Conservation (phyloP, 371 early-diverging fungal species). For the Mucor plumbeus region DNA sequence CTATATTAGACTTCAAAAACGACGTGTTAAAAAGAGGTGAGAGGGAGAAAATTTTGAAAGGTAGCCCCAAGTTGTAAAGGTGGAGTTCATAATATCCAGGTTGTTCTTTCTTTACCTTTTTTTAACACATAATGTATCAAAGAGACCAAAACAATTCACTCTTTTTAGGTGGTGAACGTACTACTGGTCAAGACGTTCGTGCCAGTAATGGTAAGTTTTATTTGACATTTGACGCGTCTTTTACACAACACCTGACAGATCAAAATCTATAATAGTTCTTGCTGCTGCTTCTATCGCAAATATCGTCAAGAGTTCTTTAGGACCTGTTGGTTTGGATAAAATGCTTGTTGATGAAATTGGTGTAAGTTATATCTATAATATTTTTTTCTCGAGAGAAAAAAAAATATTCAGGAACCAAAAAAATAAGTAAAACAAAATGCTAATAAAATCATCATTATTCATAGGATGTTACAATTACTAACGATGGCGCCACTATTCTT, state of each 20-base stretch:
- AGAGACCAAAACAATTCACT: constrained; percentile 28
- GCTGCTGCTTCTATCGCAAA: constrained; percentile 92
- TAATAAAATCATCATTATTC: background rate
- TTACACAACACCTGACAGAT: constrained; percentile 1
- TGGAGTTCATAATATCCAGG: background rate
- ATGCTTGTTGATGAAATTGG: constrained; percentile 99
- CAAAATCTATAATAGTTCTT: constrained; percentile 28
- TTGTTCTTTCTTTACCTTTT: constrained; percentile 2
- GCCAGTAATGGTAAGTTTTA: constrained; percentile 88
- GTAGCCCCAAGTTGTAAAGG: background rate
- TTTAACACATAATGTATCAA: constrained; percentile 23
- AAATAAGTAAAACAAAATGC: too few species aligned
- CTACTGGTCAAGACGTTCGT: constrained; percentile 93
- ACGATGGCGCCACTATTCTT: constrained; percentile 99
- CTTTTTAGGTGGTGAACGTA: constrained; percentile 90
- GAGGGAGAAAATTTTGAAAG: constrained; percentile 3
- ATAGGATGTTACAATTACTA: constrained; percentile 98
- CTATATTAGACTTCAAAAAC: background rate
- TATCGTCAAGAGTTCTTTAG: constrained; percentile 98
- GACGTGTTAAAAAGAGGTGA: background rate
- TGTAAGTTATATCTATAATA: constrained; percentile 49
- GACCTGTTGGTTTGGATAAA: constrained; percentile 99
- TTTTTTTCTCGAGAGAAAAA: background rate
- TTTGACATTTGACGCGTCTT: constrained; percentile 17
- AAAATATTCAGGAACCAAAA: constrained; percentile 1